A percentile compares a stretch with the other conserved stretches of the same genome.
Conservation (phyloP, 371 early-diverging fungal genomes). For the Saksenaea vasiformis region DNA sequence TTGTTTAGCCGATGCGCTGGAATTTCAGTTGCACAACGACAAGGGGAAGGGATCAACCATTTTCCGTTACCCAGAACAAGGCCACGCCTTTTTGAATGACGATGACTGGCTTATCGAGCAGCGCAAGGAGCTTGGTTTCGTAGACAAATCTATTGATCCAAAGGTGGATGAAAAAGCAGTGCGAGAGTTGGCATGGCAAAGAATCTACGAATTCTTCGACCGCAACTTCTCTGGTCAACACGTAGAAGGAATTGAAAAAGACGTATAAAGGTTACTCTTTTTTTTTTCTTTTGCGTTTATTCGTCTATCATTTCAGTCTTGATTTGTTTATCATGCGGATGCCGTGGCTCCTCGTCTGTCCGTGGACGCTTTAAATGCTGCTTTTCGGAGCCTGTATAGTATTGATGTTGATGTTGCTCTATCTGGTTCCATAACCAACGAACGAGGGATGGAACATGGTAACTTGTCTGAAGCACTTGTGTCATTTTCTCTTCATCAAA, state of each 20-base stretch:
- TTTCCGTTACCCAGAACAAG: constrained; percentile 43
- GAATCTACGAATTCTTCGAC: constrained; percentile 43
- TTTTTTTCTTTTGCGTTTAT: background rate
- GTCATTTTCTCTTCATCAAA: constrained; percentile 44
- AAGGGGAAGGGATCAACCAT: constrained; percentile 32
- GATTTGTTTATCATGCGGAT: constrained; percentile 9
- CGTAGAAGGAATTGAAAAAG: background rate
- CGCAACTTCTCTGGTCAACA: background rate
- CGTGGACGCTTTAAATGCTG: constrained; percentile 9
- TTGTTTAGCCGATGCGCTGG: constrained; percentile 28
- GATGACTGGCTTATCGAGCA: constrained; percentile 35
- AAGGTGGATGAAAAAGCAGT: constrained; percentile 28
- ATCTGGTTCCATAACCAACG: constrained; percentile 42
- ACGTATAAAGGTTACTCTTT: background rate
- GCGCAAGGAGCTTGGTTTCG: constrained; percentile 45
- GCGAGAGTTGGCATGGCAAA: constrained; percentile 44
- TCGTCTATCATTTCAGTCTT: constrained; percentile 8
- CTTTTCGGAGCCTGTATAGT: background rate
- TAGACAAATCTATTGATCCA: constrained; percentile 30
- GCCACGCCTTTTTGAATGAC: constrained; percentile 60
- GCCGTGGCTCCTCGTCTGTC: background rate
- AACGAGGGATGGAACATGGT: constrained; percentile 27
- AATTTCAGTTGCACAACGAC: constrained; percentile 19
- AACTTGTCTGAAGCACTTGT: constrained; percentile 26
- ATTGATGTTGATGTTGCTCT: constrained; percentile 11